A percentile compares a stretch with the other conserved stretches of the same genome.
These are phyloP conservation scores for Immersiporthe knoxdaviesiana DNA, from an alignment of 2,329 filamentous ascomycete genomes.

Conservation along the genomic window DNA sequence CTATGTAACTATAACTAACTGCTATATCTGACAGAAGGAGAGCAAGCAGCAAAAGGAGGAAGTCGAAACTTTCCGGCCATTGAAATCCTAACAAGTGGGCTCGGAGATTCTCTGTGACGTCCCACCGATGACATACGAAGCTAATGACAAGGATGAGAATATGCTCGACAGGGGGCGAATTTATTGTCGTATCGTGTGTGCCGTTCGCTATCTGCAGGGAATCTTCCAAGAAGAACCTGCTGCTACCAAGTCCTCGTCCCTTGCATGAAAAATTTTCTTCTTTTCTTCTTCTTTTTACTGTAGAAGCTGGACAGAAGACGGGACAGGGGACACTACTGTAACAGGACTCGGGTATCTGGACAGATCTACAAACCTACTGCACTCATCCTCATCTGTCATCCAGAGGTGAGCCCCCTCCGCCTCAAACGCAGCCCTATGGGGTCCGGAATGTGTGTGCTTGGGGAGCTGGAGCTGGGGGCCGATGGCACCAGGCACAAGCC, in stretches of 20 bases:
- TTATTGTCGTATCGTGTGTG: not conserved
- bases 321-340: not conserved
- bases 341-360: not conserved
- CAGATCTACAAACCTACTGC: not conserved
- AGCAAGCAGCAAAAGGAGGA: not conserved
- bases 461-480: not conserved
- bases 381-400: not conserved
- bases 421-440: not conserved
- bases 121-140: not conserved
- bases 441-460: not conserved
- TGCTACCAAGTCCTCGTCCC: not conserved
- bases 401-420: not conserved
- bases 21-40: too few species aligned
- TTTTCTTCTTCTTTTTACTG: not conserved
- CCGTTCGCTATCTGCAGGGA: not conserved
- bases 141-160: not conserved
- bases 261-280: not conserved
- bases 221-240: too few species aligned
- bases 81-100: slow-evolving; percentile 9
- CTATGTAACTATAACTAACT: too few species aligned
- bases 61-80: not conserved
- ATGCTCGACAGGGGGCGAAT: not conserved
- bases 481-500: not conserved
- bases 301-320: not conserved
- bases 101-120: slow-evolving; percentile 1